These are phyloP conservation scores for Holtermanniella nyarrowii DNA, from an alignment of 768 basidiomycete species.

Conservation along the genomic window DNA sequence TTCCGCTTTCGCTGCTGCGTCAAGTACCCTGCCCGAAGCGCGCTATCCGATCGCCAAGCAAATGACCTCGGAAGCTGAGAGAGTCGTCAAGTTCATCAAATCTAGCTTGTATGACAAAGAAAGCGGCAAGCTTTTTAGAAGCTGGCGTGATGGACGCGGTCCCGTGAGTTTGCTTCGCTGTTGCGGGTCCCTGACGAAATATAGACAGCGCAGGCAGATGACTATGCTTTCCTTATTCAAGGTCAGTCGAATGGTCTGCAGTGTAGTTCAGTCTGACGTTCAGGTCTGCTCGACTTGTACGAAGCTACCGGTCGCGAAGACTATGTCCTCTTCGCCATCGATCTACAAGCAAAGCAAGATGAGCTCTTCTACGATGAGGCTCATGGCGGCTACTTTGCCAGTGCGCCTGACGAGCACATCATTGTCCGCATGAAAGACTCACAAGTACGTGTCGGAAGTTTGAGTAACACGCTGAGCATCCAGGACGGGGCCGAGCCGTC, in stretches of 20 bases:
- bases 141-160: conserved; percentile 42
- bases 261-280: neutral
- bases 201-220: conserved; percentile 41
- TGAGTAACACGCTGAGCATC: neutral
- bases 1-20: neutral
- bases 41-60: neutral
- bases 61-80: conserved; percentile 4
- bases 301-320: conserved; percentile 41
- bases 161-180: conserved; percentile 17
- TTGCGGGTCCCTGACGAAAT: neutral
- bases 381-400: conserved; percentile 44
- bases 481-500: conserved; percentile 34
- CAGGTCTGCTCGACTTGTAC: conserved; percentile 42
- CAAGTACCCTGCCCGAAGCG: neutral
- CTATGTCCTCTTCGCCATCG: conserved; percentile 39
- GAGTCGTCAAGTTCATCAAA: conserved; percentile 20
- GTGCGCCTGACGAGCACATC: conserved; percentile 41
- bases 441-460: conserved; percentile 23
- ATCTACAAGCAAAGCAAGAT: conserved; percentile 43
- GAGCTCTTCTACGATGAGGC: conserved; percentile 43
- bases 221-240: conserved; percentile 43
- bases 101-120: conserved; percentile 22
- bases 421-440: conserved; percentile 44
- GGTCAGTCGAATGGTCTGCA: conserved; percentile 3
- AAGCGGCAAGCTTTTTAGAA: conserved; percentile 32